These are phyloP conservation scores for Schwanniomyces sp. DNA, from an alignment of 805 yeast species.

Conservation along the genomic window DNA sequence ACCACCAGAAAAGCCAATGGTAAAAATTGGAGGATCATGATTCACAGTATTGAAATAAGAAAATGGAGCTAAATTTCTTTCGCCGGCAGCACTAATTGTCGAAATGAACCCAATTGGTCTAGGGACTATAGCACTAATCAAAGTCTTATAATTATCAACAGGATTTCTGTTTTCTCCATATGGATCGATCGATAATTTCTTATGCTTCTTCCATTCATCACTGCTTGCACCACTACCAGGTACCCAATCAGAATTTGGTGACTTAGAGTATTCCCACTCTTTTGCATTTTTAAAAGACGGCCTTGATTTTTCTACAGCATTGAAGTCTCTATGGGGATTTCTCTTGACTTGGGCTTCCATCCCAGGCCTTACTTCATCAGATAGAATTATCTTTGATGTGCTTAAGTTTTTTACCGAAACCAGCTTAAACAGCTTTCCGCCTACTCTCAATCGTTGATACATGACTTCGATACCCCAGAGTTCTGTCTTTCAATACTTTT, in stretches of 20 bases:
- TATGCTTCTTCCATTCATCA: constrained; percentile 43
- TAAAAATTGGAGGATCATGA: constrained; percentile 60
- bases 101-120: constrained; percentile 63
- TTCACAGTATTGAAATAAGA: constrained; percentile 51
- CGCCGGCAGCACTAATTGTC: constrained; percentile 44
- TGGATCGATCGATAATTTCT: constrained; percentile 52
- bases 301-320: constrained; percentile 1
- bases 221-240: constrained; percentile 48
- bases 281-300: neutral
- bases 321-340: constrained; percentile 13
- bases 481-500: neutral
- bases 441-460: neutral
- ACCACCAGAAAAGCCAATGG: constrained; percentile 47
- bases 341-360: constrained; percentile 12
- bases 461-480: neutral
- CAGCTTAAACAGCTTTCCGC: neutral
- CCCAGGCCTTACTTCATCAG: constrained; percentile 5
- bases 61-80: constrained; percentile 57
- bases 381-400: neutral
- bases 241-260: constrained; percentile 37
- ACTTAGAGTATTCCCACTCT: constrained; percentile 19
- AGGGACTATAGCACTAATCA: constrained; percentile 56
- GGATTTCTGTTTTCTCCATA: constrained; percentile 37
- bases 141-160: constrained; percentile 47
- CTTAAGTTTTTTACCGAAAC: neutral